Conservation (phyloP, 495 filamentous ascomycete genomes). For the Penicillium paxilli region DNA sequence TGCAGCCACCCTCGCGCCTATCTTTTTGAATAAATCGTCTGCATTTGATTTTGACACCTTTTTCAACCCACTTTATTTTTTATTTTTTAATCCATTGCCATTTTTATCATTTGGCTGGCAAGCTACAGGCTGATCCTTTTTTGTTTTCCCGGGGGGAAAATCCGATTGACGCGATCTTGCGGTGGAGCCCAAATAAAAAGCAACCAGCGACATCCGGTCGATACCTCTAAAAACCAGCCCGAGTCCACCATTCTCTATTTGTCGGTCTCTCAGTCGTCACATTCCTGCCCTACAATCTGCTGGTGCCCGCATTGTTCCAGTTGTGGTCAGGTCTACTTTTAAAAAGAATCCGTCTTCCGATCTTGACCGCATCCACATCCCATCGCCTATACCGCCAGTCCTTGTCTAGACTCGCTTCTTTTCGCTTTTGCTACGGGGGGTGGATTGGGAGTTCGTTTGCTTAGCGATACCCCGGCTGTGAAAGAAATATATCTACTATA, state of each 20-base stretch:
- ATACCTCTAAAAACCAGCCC: slow-evolving; percentile 12
- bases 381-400: slow-evolving; percentile 27
- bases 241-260: slow-evolving; percentile 18
- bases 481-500: slow-evolving; percentile 19
- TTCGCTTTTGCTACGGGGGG: slow-evolving; percentile 19
- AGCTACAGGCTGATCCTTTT: too few relatives aligned
- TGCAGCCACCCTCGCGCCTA: slow-evolving; percentile 33
- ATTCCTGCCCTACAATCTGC: slow-evolving; percentile 49
- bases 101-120: too few relatives aligned
- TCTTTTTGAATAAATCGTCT: slow-evolving; percentile 12
- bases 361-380: slow-evolving; percentile 42
- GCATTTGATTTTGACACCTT: too few relatives aligned
- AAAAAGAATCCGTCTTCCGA: slow-evolving; percentile 43
- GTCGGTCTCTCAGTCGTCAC: slow-evolving; percentile 35
- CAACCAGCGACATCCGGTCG: slow-evolving; percentile 32
- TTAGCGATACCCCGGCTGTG: slow-evolving; percentile 11
- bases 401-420: slow-evolving; percentile 26
- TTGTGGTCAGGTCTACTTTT: slow-evolving; percentile 26
- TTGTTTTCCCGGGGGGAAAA: not conserved
- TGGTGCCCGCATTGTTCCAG: slow-evolving; percentile 35
- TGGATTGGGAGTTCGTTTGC: slow-evolving; percentile 30
- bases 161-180: slow-evolving; percentile 16
- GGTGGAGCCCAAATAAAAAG: slow-evolving; percentile 29
- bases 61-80: slow-evolving; percentile 5
- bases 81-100: too few relatives aligned